phyloP scores from a whole-genome alignment of 208 protist species.

The Leishmania amazonensis region DNA sequence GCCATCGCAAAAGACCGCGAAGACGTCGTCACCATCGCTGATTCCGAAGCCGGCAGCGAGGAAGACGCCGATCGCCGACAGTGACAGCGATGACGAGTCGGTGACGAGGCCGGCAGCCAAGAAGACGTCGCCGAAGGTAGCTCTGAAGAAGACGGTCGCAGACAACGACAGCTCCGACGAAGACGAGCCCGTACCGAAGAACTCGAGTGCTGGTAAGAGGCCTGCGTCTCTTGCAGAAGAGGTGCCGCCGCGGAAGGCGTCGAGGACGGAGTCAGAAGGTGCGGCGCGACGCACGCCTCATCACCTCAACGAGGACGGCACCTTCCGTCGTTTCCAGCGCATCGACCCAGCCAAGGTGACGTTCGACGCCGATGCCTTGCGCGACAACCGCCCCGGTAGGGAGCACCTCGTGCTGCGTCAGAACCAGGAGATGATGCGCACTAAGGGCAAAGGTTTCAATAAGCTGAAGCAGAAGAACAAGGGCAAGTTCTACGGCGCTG shows the following conservation, averaged over 20 bases:
- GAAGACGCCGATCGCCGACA: slow-evolving; percentile 54
- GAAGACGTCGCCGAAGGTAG: slow-evolving; percentile 36
- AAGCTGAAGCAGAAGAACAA: slow-evolving; percentile 93
- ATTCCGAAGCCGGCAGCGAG: slow-evolving; percentile 47
- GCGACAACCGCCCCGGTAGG: slow-evolving; percentile 63
- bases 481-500: slow-evolving; percentile 81
- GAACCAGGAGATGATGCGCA: slow-evolving; percentile 91
- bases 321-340: slow-evolving; percentile 70
- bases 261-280: slow-evolving; percentile 10
- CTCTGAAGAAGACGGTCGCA: slow-evolving; percentile 35
- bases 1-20: slow-evolving; percentile 1
- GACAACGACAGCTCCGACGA: slow-evolving; percentile 40
- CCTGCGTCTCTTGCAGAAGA: slow-evolving; percentile 23
- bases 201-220: slow-evolving; percentile 26
- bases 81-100: slow-evolving; percentile 61
- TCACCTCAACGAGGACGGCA: slow-evolving; percentile 49
- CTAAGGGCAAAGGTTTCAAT: slow-evolving; percentile 86
- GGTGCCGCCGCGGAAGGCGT: slow-evolving; percentile 26
- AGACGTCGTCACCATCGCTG: slow-evolving; percentile 26
- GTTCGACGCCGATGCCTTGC: slow-evolving; percentile 60
- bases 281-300: slow-evolving; percentile 21
- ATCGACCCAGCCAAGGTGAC: slow-evolving; percentile 75
- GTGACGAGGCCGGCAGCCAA: slow-evolving; percentile 38
- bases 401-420: slow-evolving; percentile 76
- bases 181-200: slow-evolving; percentile 47